Conservation (phyloP, 495 filamentous ascomycete genomes). For the Neurospora africana region DNA sequence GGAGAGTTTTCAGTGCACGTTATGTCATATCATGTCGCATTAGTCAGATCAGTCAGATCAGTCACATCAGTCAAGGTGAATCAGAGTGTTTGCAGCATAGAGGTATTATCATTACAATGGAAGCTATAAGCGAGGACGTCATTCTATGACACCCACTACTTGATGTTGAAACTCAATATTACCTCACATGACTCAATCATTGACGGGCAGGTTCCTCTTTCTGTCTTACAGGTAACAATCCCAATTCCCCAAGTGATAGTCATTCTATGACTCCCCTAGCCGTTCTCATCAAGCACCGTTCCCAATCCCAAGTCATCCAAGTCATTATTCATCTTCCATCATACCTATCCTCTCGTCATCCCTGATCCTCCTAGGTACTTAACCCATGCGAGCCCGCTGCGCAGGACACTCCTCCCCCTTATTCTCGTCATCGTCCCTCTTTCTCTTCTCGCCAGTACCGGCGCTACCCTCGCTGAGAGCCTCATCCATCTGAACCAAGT, state of each 20-base stretch:
- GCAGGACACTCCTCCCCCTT: not conserved
- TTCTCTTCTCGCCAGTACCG: not conserved
- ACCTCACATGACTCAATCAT: not conserved
- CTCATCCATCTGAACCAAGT: not conserved
- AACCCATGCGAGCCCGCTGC: not conserved
- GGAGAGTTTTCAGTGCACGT: no score
- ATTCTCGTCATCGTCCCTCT: not conserved
- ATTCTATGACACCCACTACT: not conserved
- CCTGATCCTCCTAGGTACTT: rapidly evolving
- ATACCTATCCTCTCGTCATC: not conserved
- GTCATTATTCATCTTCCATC: not conserved
- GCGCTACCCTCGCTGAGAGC: not conserved
- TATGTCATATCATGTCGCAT: no score
- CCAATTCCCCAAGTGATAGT: not conserved
- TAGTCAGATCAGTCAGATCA: no score
- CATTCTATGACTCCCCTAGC: not conserved
- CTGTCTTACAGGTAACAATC: not conserved
- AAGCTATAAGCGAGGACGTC: not conserved
- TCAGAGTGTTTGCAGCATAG: not conserved
- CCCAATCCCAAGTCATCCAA: not conserved
- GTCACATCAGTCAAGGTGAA: not conserved
- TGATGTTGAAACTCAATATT: not conserved
- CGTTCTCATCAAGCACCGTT: not conserved
- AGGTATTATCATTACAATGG: not conserved
- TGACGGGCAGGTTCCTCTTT: not conserved